Percentiles rank a stretch among this genome's conserved stretches.
Conservation (phyloP, 306 rosid species). For the Oemleria cerasiformis region DNA sequence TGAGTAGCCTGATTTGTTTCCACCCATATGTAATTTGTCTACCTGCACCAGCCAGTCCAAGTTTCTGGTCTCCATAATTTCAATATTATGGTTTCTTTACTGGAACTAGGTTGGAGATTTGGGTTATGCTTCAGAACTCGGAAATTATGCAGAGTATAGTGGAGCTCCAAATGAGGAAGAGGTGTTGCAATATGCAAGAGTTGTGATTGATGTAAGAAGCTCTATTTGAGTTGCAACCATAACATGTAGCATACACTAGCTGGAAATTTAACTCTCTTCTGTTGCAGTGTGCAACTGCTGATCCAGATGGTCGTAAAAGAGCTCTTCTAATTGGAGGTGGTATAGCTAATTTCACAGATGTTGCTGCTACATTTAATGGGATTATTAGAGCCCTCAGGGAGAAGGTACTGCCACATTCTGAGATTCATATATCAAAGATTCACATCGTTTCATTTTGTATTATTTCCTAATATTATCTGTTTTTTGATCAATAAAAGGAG, state of each 20-base stretch:
- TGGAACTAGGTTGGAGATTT: constrained; percentile 70
- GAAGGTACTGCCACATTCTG: constrained; percentile 38
- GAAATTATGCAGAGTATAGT: constrained; percentile 94
- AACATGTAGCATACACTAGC: not conserved
- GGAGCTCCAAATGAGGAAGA: constrained; percentile 96
- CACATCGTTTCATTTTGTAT: not conserved
- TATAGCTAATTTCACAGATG: constrained; percentile 88
- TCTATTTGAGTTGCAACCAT: not conserved
- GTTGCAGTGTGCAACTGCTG: constrained; percentile 74
- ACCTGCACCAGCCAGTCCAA: not conserved
- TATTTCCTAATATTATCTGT: not conserved
- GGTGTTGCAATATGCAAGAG: constrained; percentile 90
- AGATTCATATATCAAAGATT: not conserved
- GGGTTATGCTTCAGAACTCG: constrained; percentile 91
- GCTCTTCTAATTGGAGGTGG: constrained; percentile 92
- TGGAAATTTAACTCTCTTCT: not conserved
- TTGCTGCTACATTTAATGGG: constrained; percentile 83
- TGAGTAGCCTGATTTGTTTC: constrained; percentile 30
- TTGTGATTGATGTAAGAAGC: constrained; percentile 65
- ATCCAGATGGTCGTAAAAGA: constrained; percentile 86
- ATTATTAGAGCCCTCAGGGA: constrained; percentile 73
- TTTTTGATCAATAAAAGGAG: constrained; percentile 38
- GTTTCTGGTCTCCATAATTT: not conserved
- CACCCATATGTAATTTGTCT: not conserved
- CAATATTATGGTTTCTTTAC: not conserved